A percentile compares a stretch with the other conserved stretches of the same genome.
phyloP scores from a whole-genome alignment of 2,329 filamentous ascomycete genomes.

The Pseudogymnoascus sp. region DNA sequence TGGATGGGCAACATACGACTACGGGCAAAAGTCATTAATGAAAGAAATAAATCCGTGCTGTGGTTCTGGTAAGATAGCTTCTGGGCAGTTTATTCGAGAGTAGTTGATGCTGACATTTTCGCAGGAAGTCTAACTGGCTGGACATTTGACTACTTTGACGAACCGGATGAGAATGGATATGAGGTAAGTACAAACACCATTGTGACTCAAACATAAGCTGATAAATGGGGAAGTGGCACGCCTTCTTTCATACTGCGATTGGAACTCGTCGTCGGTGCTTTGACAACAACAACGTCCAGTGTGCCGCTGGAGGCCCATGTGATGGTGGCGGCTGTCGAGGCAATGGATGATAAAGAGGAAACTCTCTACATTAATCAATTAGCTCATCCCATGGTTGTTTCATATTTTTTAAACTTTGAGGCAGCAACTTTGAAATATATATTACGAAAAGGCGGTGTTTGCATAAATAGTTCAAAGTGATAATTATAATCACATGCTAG shows the following conservation, averaged over 20 bases:
- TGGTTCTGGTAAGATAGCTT: slow-evolving; percentile 13
- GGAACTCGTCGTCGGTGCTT: slow-evolving; percentile 15
- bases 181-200: slow-evolving; percentile 9
- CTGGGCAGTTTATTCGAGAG: not conserved
- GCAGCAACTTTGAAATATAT: not conserved
- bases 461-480: not conserved
- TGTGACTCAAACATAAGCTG: not conserved
- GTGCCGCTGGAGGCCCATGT: slow-evolving; percentile 15
- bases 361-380: not conserved
- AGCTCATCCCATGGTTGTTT: not conserved
- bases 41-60: slow-evolving; percentile 19
- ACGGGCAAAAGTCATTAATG: slow-evolving; percentile 23
- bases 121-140: slow-evolving; percentile 19
- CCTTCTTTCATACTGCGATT: slow-evolving; percentile 16
- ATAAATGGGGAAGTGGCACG: slow-evolving; percentile 11
- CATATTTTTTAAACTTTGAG: not conserved
- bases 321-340: slow-evolving; percentile 14
- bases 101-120: not conserved
- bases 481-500: not conserved
- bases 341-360: slow-evolving; percentile 13
- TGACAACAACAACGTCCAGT: slow-evolving; percentile 18
- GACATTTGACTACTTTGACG: slow-evolving; percentile 24
- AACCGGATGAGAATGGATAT: slow-evolving; percentile 17
- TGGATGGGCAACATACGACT: slow-evolving; percentile 26
- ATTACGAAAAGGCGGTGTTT: not conserved